Evolutionary conservation across 2,329 filamentous ascomycete genomes (phyloP), one percentile per base, ranked within the genome.

Genomic region (Xylaria sp.): DNA sequence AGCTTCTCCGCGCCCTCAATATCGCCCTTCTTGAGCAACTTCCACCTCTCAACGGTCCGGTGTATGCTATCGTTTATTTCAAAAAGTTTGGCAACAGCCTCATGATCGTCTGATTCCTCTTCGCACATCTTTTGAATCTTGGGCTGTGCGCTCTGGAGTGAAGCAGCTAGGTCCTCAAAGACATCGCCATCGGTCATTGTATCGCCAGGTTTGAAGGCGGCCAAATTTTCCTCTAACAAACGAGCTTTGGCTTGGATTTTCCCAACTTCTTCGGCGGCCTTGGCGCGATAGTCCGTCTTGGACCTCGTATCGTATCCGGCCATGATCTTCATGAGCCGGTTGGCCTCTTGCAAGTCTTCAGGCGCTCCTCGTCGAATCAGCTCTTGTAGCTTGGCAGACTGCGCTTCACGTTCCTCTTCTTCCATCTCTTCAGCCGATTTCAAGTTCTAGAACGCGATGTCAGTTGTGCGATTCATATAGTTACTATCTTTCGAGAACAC

Each of bases 81-180:
- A 59, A 99, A 85, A 11, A 99, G 83, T 78, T 97, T 97, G 45
- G 93, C 92, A 5, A 99, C 95, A 4, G 95, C 95, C 79, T 97
- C 95, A 65, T 93, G 89, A 73, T 99, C 95, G 65, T 98, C 94
- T 11, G 94, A 97, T 74, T 99, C 95, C 77, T 99, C 95, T 77
- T 98, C 94, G 73, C 94, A 98, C 94, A 99, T 99, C 79, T 92
- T 97, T 76, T 98, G 94, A 68, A 99, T 98, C 81, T 99, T 99
- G 8, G 95, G 95, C 72, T 99, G 95, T 2, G 95, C 95, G 73
- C 91, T 97, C 76, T 92, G 92, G 47, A 99, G 83, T 9, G 95
- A 89, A 67, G 91, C 89, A 4, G 94, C 94, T 57, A 99, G 84
- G 81, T 99, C 95, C 82, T 94, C 85, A 69, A 87, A 89, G 19